These are phyloP conservation scores for Kluyveromyces nonfermentans DNA, from an alignment of 805 yeast genomes.

Conservation along the genomic window DNA sequence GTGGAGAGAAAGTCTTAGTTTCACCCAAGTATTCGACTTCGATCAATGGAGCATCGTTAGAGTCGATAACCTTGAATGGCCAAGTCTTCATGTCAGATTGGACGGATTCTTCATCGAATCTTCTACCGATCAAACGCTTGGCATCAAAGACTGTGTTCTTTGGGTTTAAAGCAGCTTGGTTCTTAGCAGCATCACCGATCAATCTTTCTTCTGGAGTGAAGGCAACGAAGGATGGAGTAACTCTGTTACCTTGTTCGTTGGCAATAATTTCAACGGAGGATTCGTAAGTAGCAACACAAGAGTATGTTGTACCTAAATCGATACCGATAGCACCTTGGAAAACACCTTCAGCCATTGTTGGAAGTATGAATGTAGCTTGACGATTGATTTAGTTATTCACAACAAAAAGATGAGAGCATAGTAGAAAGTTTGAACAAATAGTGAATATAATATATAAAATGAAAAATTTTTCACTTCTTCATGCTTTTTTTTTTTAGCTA, in stretches of 20 bases:
- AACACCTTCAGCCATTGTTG: conserved; percentile 91
- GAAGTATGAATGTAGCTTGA: conserved; percentile 12
- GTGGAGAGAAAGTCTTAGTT: conserved; percentile 61
- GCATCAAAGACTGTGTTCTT: conserved; percentile 74
- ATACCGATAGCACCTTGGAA: conserved; percentile 99
- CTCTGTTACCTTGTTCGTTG: conserved; percentile 81
- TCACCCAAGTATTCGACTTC: conserved; percentile 65
- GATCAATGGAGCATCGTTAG: conserved; percentile 56
- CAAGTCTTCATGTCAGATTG: conserved; percentile 88
- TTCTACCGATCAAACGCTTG: conserved; percentile 73
- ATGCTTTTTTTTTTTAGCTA: background rate
- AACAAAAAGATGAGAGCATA: conserved; percentile 1
- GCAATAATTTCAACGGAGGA: conserved; percentile 72
- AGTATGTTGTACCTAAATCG: conserved; percentile 86
- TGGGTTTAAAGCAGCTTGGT: conserved; percentile 76
- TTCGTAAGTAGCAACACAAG: conserved; percentile 74
- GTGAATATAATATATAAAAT: conserved; percentile 9
- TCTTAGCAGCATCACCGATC: conserved; percentile 78
- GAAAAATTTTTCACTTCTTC: conserved; percentile 16
- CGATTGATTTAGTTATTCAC: conserved; percentile 6
- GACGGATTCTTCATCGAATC: conserved; percentile 65
- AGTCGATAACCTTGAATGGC: conserved; percentile 68
- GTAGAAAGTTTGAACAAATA: conserved; percentile 1
- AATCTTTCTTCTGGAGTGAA: conserved; percentile 71
- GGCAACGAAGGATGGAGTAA: conserved; percentile 74